Evolutionary conservation across 2,329 filamentous ascomycete species (phyloP).

Genomic region (Ascochyta viciae-villosae): DNA sequence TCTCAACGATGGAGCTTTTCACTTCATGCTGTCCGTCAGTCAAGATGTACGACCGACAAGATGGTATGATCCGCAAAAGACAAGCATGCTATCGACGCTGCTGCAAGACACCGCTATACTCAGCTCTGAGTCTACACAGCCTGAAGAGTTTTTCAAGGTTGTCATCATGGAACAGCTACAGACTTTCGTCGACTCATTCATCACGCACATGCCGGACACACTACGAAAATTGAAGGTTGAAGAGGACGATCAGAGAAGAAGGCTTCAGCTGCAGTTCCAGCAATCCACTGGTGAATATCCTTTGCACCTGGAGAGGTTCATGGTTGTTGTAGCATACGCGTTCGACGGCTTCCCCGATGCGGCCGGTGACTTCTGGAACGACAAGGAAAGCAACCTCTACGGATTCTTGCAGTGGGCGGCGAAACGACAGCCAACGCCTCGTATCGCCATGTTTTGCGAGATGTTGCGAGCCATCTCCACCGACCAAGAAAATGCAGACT

Average conservation of each 20-base stretch:
- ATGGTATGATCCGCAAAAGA: conserved; percentile 87
- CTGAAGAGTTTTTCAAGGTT: conserved; percentile 74
- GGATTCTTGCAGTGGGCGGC: conserved; percentile 99
- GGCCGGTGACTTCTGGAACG: conserved; percentile 88
- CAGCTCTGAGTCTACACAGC: conserved; percentile 70
- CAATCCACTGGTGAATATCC: conserved; percentile 60
- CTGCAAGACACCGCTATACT: conserved; percentile 79
- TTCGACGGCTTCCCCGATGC: conserved; percentile 87
- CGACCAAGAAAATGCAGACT: conserved; percentile 80
- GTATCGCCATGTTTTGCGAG: conserved; percentile 95
- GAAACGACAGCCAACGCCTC: conserved; percentile 89
- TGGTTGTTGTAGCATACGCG: conserved; percentile 89
- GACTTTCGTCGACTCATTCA: conserved; percentile 87
- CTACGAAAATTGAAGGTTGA: conserved; percentile 84
- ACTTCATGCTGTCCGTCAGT: conserved; percentile 86
- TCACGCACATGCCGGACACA: conserved; percentile 93
- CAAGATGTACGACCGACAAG: conserved; percentile 80
- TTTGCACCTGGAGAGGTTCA: conserved; percentile 80
- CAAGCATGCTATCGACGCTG: conserved; percentile 80
- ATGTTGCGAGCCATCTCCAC: conserved; percentile 89
- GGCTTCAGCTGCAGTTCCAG: conserved; percentile 53
- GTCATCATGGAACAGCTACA: conserved; percentile 83
- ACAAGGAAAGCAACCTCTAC: conserved; percentile 89
- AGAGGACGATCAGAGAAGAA: conserved; percentile 81
- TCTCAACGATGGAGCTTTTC: conserved; percentile 87